Percentiles rank a stretch among this genome's conserved stretches.
Evolutionary conservation across 805 yeast genomes (phyloP).

Genomic region (Maudiozyma saulgeensis): DNA sequence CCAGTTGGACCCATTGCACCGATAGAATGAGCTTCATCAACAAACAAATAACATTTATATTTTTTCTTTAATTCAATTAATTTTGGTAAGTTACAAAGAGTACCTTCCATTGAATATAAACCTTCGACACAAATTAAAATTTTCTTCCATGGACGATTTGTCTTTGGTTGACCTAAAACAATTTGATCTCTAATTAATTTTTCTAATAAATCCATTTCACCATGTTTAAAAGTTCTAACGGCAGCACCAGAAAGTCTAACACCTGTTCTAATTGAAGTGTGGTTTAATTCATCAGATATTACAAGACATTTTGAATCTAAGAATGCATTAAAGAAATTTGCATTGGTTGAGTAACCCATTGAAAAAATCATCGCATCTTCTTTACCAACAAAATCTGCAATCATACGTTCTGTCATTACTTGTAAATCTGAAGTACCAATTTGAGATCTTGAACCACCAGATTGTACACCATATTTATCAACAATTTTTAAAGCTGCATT

Average conservation of each 20-base stretch:
- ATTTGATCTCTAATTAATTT: slow-evolving; percentile 70
- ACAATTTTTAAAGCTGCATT: slow-evolving; percentile 58
- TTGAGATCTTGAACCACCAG: slow-evolving; percentile 66
- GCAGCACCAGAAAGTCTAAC: slow-evolving; percentile 87
- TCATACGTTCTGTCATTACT: slow-evolving; percentile 56
- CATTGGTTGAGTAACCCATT: slow-evolving; percentile 96
- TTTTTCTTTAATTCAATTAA: slow-evolving; percentile 65
- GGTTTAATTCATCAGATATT: slow-evolving; percentile 89
- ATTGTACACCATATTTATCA: slow-evolving; percentile 63
- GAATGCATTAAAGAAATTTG: slow-evolving; percentile 71
- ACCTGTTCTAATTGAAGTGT: slow-evolving; percentile 92
- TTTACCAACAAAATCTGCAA: slow-evolving; percentile 84
- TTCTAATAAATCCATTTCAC: slow-evolving; percentile 77
- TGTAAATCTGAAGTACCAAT: slow-evolving; percentile 76
- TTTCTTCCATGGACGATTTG: slow-evolving; percentile 94
- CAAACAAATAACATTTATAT: slow-evolving; percentile 81
- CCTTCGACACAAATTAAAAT: slow-evolving; percentile 85
- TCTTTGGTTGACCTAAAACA: slow-evolving; percentile 88
- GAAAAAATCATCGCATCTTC: slow-evolving; percentile 80
- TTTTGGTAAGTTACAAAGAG: slow-evolving; percentile 71
- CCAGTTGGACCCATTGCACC: slow-evolving; percentile 98
- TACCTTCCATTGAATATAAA: slow-evolving; percentile 87
- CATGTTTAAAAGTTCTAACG: slow-evolving; percentile 85
- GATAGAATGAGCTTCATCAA: slow-evolving; percentile 97
- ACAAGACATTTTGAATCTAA: slow-evolving; percentile 84